Percentiles rank a stretch among this genome's conserved stretches.
Evolutionary conservation across 768 basidiomycete species (phyloP).

Genomic region (Pleurotus eryngii): DNA sequence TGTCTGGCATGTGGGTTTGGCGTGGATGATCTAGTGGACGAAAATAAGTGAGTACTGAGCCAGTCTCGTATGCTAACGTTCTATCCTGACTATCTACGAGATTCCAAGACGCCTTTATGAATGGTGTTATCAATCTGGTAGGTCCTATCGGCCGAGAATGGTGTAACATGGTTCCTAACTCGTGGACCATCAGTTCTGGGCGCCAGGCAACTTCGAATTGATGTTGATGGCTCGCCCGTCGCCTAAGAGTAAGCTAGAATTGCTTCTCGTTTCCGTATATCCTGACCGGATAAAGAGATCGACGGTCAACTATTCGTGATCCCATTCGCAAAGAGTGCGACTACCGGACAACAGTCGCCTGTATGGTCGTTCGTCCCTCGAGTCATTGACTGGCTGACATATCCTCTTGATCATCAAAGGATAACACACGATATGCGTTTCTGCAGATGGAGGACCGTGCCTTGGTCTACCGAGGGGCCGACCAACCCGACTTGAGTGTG

Average conservation of each 20-base stretch:
- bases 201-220: slow-evolving; percentile 87
- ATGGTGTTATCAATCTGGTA: slow-evolving; percentile 73
- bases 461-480: slow-evolving; percentile 91
- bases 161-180: slow-evolving; percentile 5
- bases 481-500: slow-evolving; percentile 97
- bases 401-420: slow-evolving; percentile 41
- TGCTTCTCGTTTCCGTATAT: background rate
- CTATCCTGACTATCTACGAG: slow-evolving; percentile 17
- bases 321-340: slow-evolving; percentile 94
- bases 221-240: slow-evolving; percentile 63
- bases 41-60: slow-evolving; percentile 36
- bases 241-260: slow-evolving; percentile 41
- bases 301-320: slow-evolving; percentile 79
- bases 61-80: too few species aligned
- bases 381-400: background rate
- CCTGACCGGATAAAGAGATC: slow-evolving; percentile 33
- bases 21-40: slow-evolving; percentile 58
- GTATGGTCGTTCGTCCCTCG: slow-evolving; percentile 40
- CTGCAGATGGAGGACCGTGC: slow-evolving; percentile 94
- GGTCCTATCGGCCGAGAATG: slow-evolving; percentile 19
- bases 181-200: slow-evolving; percentile 72
- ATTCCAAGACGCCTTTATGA: slow-evolving; percentile 85
- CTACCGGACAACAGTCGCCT: slow-evolving; percentile 87
- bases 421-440: slow-evolving; percentile 94
- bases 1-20: slow-evolving; percentile 80